These are phyloP conservation scores for Neckera pumila DNA, from an alignment of 225 moss, liverwort and hornwort genomes.

Conservation along the genomic window DNA sequence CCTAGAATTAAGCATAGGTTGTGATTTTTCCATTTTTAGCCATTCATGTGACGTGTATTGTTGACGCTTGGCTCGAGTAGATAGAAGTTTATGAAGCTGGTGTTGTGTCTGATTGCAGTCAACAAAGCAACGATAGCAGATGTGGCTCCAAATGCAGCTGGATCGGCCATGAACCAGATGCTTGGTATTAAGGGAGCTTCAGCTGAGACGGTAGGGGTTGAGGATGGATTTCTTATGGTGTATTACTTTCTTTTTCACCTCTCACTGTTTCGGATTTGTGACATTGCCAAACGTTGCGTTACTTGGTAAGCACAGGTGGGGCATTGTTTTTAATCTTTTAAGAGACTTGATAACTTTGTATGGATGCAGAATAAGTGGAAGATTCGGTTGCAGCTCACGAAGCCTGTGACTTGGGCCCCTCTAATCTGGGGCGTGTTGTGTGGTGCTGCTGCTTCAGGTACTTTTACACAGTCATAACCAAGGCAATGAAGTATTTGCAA, in stretches of 20 bases:
- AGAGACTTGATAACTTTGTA: neutral
- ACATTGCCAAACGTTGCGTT: neutral
- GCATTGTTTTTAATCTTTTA: neutral
- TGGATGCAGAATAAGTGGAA: constrained; percentile 80
- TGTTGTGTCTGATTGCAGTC: constrained; percentile 9
- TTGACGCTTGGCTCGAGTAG: neutral
- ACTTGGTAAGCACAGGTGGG: neutral
- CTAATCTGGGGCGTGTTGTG: constrained; percentile 94
- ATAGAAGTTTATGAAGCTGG: neutral
- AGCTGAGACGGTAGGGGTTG: constrained; percentile 57
- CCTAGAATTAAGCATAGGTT: neutral
- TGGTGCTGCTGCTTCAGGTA: constrained; percentile 90
- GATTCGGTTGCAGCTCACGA: constrained; percentile 90
- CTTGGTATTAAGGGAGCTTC: constrained; percentile 89
- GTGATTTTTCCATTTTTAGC: neutral
- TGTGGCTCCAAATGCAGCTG: constrained; percentile 20
- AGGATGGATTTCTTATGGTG: neutral
- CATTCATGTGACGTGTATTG: neutral
- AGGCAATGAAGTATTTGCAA: neutral
- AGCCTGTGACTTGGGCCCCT: constrained; percentile 99
- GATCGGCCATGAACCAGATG: constrained; percentile 67
- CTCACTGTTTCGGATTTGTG: neutral
- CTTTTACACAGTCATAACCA: neutral
- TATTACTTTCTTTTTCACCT: neutral
- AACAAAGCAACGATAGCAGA: constrained; percentile 12